Percentiles rank a stretch among this genome's conserved stretches.
phyloP scores from a whole-genome alignment of 2,329 filamentous ascomycete species.

The Claviceps cyperi region DNA sequence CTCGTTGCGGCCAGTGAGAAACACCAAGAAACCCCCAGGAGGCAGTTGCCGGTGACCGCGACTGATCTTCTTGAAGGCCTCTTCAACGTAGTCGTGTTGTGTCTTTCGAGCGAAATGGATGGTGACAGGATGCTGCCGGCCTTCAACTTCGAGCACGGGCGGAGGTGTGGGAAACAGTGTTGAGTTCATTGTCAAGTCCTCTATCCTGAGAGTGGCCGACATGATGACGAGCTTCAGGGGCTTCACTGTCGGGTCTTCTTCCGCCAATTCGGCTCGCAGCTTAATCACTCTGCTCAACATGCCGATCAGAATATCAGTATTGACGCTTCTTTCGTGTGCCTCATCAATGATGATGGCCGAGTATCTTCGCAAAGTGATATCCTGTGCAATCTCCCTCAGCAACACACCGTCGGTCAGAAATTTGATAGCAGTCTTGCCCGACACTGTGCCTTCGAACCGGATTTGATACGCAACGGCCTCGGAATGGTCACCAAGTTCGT shows the following conservation, averaged over 20 bases:
- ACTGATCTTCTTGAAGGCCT: conserved; percentile 75
- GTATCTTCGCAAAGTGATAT: conserved; percentile 79
- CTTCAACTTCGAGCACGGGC: conserved; percentile 78
- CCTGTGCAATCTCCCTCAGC: conserved; percentile 77
- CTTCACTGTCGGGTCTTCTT: conserved; percentile 54
- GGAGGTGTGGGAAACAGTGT: conserved; percentile 66
- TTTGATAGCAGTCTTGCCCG: conserved; percentile 75
- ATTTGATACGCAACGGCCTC: conserved; percentile 82
- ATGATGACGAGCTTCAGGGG: conserved; percentile 93
- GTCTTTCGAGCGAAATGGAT: conserved; percentile 78
- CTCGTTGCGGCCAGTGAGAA: conserved; percentile 86
- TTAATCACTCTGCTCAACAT: conserved; percentile 91
- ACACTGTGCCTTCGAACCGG: conserved; percentile 77
- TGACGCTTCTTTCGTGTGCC: conserved; percentile 91
- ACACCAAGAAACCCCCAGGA: conserved; percentile 81
- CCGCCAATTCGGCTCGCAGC: conserved; percentile 58
- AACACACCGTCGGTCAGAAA: conserved; percentile 99
- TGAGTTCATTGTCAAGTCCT: conserved; percentile 76
- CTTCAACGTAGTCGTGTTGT: conserved; percentile 76
- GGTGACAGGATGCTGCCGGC: conserved; percentile 80
- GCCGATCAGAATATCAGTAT: conserved; percentile 95
- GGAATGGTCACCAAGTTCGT: conserved; percentile 69
- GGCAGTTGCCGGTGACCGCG: conserved; percentile 82
- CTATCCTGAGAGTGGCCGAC: conserved; percentile 86
- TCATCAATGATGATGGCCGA: conserved; percentile 92